Base-by-base conservation (phyloP, 108 stramenopile species). In the Cyclotella distinguenda region DNA sequence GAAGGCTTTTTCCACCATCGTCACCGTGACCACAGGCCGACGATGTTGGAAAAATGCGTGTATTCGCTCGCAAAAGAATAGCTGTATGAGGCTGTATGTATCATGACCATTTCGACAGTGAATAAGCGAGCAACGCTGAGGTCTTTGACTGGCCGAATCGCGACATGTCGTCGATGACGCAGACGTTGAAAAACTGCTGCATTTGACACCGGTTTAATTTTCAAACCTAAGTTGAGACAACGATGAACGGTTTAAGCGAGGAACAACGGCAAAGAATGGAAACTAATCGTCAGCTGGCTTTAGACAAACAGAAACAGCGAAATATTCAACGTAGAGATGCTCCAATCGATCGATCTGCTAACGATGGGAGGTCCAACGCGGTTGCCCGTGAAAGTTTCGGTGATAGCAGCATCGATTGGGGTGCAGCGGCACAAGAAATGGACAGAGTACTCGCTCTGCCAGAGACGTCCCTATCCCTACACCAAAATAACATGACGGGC, bases 261-360 rank as follows among this genome's bases (percentile, higher is more conserved):
- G 68, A 69, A 30, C 68, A 69, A 31, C 57, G 58, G 23, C 48
- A 30, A 7, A 34, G 68, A n/a, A 60, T 59, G 0, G 68, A 69
- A 43, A 12, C 28, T 4, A 69, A 69, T 19, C 40, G 59, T 15
- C 40, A 45, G 22, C 10, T 1, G 15, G 59, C 59, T 21, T 30
- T 60, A 12, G 13, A 43, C 1, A 60, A 60, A 32, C 43, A 45
- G 18, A 50, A 27, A 16, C 15, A 35, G 8, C 49, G 35, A 1
- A 40, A 28, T n/a, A 15, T 49, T 34, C 19, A 47, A 47, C 6
- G 6, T 7, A 4, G 34, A 34, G 15, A 21, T 2, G 1, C 40
- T 27, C 23, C 9, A 34, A 35, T 32, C 33, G 11, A 22, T 6
- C 36, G 13, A 56, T 21, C 22, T 25, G 36, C 43, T 28, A 52